Conservation (phyloP, 345 rosid species). For the Nephelium lappaceum region DNA sequence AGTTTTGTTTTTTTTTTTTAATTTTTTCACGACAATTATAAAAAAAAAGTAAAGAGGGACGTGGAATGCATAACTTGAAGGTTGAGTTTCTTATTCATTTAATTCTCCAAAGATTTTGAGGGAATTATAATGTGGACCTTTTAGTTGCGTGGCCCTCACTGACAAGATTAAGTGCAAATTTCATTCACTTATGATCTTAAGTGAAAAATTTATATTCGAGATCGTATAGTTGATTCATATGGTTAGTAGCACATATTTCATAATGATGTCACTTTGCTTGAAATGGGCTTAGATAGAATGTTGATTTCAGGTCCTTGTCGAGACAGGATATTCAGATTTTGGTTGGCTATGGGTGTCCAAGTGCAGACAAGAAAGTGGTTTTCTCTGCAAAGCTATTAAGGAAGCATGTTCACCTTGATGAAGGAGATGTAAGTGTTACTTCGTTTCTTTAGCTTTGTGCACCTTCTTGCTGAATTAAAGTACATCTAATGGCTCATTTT, state of each 20-base stretch:
- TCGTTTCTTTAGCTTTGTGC: background rate
- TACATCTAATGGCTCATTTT: background rate
- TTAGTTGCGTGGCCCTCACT: background rate
- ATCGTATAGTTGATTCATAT: background rate
- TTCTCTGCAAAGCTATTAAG: constrained; percentile 85
- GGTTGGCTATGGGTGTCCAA: constrained; percentile 96
- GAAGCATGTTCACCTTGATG: constrained; percentile 92
- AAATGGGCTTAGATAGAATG: constrained; percentile 32
- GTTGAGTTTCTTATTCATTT: background rate
- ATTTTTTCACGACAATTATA: background rate
- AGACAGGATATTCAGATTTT: constrained; percentile 81
- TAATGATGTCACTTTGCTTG: constrained; percentile 17
- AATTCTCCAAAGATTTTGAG: background rate
- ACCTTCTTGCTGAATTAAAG: background rate
- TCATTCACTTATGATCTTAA: too few relatives aligned
- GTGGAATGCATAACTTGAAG: background rate
- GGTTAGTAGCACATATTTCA: background rate
- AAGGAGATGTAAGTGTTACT: constrained; percentile 88
- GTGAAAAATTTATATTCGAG: too few relatives aligned
- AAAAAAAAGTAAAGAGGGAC: background rate
- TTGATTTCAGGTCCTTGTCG: constrained; percentile 74
- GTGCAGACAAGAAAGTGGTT: constrained; percentile 78
- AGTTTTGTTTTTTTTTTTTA: too few relatives aligned
- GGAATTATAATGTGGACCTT: background rate
- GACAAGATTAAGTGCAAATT: background rate